Conservation (phyloP, 1,284 basidiomycete species). For the Ganoderma meredithae region DNA sequence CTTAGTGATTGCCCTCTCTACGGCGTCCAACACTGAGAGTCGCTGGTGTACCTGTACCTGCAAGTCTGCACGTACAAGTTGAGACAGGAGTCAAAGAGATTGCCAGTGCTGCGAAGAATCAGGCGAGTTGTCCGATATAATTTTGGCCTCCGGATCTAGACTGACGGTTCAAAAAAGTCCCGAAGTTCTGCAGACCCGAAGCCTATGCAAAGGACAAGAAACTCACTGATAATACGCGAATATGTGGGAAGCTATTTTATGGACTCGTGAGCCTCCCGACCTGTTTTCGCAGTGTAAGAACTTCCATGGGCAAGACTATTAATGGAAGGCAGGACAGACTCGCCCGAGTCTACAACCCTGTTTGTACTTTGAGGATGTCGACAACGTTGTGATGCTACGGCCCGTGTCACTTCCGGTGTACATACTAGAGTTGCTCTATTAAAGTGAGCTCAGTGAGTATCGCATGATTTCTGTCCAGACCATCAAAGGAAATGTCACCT, state of each 20-base stretch:
- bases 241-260: background rate
- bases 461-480: background rate
- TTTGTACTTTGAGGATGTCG: background rate
- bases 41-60: background rate
- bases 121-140: background rate
- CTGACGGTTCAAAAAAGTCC: background rate
- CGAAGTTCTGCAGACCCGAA: background rate
- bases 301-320: background rate
- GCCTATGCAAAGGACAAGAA: background rate
- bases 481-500: background rate
- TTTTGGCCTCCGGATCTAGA: background rate
- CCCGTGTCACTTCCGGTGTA: background rate
- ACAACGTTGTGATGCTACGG: background rate
- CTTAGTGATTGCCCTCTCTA: background rate
- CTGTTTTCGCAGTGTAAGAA: background rate
- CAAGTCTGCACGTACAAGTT: background rate
- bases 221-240: background rate
- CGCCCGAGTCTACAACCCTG: background rate
- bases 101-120: background rate
- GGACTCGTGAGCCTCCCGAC: background rate
- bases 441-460: background rate
- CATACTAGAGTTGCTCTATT: background rate
- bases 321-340: background rate
- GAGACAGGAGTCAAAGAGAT: background rate
- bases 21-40: background rate